Conservation (phyloP, 2,329 filamentous ascomycete genomes). For the Lizonia empirigonia region DNA sequence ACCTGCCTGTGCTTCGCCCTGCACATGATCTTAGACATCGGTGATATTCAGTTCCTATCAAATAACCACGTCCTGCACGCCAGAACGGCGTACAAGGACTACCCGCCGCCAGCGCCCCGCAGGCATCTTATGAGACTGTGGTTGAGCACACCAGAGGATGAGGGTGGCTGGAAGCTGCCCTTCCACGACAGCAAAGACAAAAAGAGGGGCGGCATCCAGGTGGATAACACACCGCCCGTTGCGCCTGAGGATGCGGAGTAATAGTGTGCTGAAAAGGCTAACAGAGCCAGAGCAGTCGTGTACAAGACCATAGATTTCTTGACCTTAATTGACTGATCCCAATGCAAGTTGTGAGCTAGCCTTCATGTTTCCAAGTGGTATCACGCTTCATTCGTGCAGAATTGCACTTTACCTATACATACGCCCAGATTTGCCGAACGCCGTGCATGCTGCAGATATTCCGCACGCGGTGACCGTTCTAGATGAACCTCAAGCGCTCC, state of each 20-base stretch:
- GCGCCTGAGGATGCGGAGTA: constrained; percentile 80
- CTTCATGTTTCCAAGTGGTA: constrained; percentile 25
- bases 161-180: constrained; percentile 85
- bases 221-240: constrained; percentile 76
- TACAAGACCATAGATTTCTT: constrained; percentile 7
- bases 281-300: not conserved
- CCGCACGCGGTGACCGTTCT: constrained; percentile 17
- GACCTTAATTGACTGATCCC: constrained; percentile 7
- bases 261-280: not conserved
- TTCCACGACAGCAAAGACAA: constrained; percentile 81
- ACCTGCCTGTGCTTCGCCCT: constrained; percentile 74
- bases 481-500: constrained; percentile 26
- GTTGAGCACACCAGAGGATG: constrained; percentile 79
- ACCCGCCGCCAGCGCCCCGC: constrained; percentile 69
- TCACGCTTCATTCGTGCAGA: constrained; percentile 32
- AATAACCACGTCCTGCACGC: constrained; percentile 84
- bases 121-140: constrained; percentile 83
- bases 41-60: constrained; percentile 85
- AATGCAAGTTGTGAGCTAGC: constrained; percentile 3
- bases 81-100: constrained; percentile 77
- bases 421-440: constrained; percentile 25
- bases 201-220: constrained; percentile 88
- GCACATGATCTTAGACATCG: constrained; percentile 85
- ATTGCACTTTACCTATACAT: constrained; percentile 24
- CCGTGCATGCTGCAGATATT: constrained; percentile 25